Percentiles rank a stretch among this genome's conserved stretches.
Conservation (phyloP, 225 moss, liverwort and hornwort species). For the Marchantia paleacea region DNA sequence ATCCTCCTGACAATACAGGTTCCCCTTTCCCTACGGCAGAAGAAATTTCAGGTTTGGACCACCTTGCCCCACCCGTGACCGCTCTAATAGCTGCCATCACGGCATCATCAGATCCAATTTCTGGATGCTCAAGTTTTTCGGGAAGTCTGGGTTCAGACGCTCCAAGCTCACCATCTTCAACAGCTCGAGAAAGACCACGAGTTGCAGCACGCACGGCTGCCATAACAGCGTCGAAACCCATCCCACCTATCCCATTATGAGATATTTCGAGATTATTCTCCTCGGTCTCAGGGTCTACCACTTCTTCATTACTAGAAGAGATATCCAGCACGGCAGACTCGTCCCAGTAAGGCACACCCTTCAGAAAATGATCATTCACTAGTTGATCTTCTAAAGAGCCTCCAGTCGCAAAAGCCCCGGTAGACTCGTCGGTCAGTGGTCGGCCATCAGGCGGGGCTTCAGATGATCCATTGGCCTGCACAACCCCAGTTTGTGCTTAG, state of each 20-base stretch:
- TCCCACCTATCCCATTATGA: constrained; percentile 35
- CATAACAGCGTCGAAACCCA: constrained; percentile 49
- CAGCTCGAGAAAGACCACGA: constrained; percentile 28
- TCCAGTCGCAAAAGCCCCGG: neutral
- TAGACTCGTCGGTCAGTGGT: constrained; percentile 3
- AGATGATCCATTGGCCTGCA: constrained; percentile 22
- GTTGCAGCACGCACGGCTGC: constrained; percentile 50
- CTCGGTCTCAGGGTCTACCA: constrained; percentile 14
- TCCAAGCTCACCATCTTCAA: constrained; percentile 19
- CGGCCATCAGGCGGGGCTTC: neutral
- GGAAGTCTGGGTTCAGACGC: neutral
- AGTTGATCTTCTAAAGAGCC: constrained; percentile 12
- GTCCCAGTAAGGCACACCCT: constrained; percentile 33
- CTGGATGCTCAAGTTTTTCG: constrained; percentile 21
- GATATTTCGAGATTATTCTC: constrained; percentile 7
- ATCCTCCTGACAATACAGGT: constrained; percentile 7
- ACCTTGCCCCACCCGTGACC: constrained; percentile 28
- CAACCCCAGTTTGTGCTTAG: too few species aligned
- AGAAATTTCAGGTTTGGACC: constrained; percentile 29
- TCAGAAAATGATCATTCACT: constrained; percentile 31
- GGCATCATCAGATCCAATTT: constrained; percentile 45
- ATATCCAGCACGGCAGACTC: constrained; percentile 8
- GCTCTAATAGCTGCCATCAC: constrained; percentile 40
- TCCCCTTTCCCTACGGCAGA: constrained; percentile 8
- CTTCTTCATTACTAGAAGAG: constrained; percentile 8